Conservation (phyloP, 2,329 filamentous ascomycete genomes). For the Zalaria sp. region DNA sequence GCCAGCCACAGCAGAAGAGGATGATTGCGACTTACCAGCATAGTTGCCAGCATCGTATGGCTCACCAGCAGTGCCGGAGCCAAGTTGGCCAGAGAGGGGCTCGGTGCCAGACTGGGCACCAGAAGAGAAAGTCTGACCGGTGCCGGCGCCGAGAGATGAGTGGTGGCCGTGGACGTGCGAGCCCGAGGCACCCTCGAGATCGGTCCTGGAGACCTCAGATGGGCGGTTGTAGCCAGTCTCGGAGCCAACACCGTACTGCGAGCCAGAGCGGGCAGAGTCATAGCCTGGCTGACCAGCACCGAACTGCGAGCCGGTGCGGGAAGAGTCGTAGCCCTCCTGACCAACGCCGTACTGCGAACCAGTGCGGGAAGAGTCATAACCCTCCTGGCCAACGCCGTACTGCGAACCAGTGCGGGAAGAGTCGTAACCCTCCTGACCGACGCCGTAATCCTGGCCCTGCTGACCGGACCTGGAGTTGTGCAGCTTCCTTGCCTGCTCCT, state of each 20-base stretch:
- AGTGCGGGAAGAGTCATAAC: background rate
- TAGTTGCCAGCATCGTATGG: conserved; percentile 3
- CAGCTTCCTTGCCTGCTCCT: no score
- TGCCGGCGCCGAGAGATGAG: background rate
- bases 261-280: background rate
- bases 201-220: background rate
- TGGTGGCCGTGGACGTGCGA: conserved; percentile 1
- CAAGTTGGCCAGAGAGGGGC: conserved; percentile 2
- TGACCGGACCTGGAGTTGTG: background rate
- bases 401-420: background rate
- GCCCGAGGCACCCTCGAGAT: background rate
- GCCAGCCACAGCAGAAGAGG: background rate
- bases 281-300: background rate
- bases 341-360: background rate
- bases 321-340: background rate
- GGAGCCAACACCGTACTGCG: background rate
- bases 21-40: background rate
- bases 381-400: background rate
- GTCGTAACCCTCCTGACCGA: background rate
- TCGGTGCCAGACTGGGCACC: conserved; percentile 1
- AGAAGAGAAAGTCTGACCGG: background rate
- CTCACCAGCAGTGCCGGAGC: conserved; percentile 1
- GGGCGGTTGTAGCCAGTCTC: background rate
- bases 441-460: background rate
- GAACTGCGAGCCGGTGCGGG: background rate